Evolutionary conservation across 495 filamentous ascomycete species (phyloP).

Genomic region (Daldinia bambusicola): DNA sequence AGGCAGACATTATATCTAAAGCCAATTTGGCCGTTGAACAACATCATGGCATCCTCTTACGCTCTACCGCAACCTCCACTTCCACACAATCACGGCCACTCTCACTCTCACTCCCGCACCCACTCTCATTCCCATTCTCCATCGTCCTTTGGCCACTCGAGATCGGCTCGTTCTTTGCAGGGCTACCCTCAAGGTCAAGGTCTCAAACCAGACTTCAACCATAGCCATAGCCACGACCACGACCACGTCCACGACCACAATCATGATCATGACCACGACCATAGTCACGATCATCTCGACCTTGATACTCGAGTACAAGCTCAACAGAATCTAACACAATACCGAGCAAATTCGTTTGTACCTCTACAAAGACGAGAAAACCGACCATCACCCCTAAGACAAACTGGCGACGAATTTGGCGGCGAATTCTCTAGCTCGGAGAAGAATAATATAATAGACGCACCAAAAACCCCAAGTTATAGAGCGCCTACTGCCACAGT

Average conservation of each 20-base stretch:
- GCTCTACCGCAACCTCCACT: conserved; percentile 61
- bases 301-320: conserved; percentile 51
- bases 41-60: conserved; percentile 61
- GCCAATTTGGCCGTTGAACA: conserved; percentile 2
- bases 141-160: conserved; percentile 47
- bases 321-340: conserved; percentile 49
- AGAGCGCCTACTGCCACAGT: conserved; percentile 31
- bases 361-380: conserved; percentile 50
- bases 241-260: conserved; percentile 48
- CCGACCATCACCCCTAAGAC: conserved; percentile 48
- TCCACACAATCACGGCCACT: conserved; percentile 54
- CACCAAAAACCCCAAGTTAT: conserved; percentile 17
- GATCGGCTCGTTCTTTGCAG: conserved; percentile 45
- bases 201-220: conserved; percentile 35
- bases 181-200: conserved; percentile 38
- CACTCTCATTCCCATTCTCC: conserved; percentile 53
- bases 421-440: conserved; percentile 34
- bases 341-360: conserved; percentile 49
- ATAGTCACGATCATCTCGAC: conserved; percentile 34
- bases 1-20: conserved; percentile 10
- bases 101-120: conserved; percentile 51
- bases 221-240: conserved; percentile 23
- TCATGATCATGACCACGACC: conserved; percentile 42
- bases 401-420: conserved; percentile 33
- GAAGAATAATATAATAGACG: conserved; percentile 19